phyloP scores from a whole-genome alignment of 192 early-diverging fungal genomes.

The Kappamyces sp. region DNA sequence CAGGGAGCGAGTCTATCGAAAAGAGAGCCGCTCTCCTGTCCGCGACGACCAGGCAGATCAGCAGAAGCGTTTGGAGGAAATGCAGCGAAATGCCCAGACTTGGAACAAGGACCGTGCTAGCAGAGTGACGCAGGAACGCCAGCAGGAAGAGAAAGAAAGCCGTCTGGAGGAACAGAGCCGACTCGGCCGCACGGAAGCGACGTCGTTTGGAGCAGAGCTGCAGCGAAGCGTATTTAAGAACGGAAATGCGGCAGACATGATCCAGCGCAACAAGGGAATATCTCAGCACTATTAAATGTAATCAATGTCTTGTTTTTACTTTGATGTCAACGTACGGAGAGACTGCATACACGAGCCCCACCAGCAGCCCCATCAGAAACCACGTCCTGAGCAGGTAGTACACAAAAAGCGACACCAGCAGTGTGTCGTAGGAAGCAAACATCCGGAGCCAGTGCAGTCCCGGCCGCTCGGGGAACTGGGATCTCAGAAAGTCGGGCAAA shows the following conservation, averaged over 20 bases:
- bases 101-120: slow-evolving; percentile 21
- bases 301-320: neutral
- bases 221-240: slow-evolving; percentile 10
- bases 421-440: neutral
- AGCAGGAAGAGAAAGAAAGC: slow-evolving; percentile 26
- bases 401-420: neutral
- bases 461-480: no score
- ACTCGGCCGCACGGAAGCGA: slow-evolving; percentile 15
- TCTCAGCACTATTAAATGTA: neutral
- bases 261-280: slow-evolving; percentile 34
- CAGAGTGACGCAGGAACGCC: slow-evolving; percentile 21
- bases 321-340: no score
- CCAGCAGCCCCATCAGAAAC: no score
- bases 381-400: neutral
- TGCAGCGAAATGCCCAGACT: slow-evolving; percentile 31
- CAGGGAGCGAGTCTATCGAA: neutral
- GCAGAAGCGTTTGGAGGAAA: slow-evolving; percentile 24
- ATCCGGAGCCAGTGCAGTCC: neutral
- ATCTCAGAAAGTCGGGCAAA: no score
- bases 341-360: no score
- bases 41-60: slow-evolving; percentile 21
- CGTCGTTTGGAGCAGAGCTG: slow-evolving; percentile 26
- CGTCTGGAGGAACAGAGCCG: slow-evolving; percentile 16
- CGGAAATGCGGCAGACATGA: slow-evolving; percentile 32
- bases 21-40: neutral